phyloP scores from a whole-genome alignment of 2,329 filamentous ascomycete genomes.

The Phymatotrichopsis omnivora region DNA sequence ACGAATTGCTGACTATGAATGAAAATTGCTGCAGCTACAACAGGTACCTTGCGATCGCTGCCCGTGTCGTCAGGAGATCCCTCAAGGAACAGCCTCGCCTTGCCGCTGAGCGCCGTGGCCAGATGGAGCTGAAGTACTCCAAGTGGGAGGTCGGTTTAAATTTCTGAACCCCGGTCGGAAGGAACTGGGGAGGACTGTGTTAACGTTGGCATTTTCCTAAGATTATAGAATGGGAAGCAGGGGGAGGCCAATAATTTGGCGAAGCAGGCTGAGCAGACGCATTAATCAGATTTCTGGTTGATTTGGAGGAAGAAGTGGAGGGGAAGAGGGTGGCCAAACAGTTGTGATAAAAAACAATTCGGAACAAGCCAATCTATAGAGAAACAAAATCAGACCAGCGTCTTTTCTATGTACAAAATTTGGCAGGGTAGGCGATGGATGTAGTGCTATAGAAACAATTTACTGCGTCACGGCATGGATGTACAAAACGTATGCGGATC shows the following conservation, averaged over 20 bases:
- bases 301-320: background rate
- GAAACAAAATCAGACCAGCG: too few species aligned
- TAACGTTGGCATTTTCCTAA: constrained; percentile 19
- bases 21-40: constrained; percentile 78
- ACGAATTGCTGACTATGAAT: constrained; percentile 14
- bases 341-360: too few species aligned
- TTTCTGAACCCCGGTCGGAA: constrained; percentile 31
- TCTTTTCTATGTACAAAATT: too few species aligned
- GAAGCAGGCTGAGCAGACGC: background rate
- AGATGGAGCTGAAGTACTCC: constrained; percentile 78
- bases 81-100: constrained; percentile 93
- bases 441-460: too few species aligned
- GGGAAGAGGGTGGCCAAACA: too few species aligned
- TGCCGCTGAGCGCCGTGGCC: constrained; percentile 75
- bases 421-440: too few species aligned
- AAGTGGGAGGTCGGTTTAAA: constrained; percentile 83
- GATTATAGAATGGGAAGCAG: constrained; percentile 83
- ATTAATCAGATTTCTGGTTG: background rate
- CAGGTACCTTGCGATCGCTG: constrained; percentile 93
- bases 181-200: constrained; percentile 23
- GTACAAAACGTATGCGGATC: too few species aligned
- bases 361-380: too few species aligned
- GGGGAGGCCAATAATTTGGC: constrained; percentile 54
- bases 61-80: constrained; percentile 89
- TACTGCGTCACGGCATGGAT: too few species aligned